Evolutionary conservation across 495 filamentous ascomycete genomes (phyloP).

Genomic region (Xylona heveae): DNA sequence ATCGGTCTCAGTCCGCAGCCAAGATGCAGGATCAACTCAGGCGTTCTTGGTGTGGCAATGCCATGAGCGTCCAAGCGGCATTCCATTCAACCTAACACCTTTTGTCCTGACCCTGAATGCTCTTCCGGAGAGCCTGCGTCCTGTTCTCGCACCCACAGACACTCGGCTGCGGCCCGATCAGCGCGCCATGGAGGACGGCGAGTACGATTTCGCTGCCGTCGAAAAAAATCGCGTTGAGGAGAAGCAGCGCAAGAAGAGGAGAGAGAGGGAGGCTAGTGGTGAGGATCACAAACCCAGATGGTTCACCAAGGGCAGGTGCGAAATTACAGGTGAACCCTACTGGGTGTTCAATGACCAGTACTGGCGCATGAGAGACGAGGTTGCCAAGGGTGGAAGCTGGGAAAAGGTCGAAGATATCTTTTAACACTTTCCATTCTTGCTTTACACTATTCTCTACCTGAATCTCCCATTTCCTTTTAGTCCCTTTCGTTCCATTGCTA

Average conservation of each 20-base stretch:
- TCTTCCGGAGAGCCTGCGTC: constrained; percentile 48
- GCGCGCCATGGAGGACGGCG: constrained; percentile 95
- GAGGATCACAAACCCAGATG: constrained; percentile 70
- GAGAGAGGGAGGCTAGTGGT: constrained; percentile 50
- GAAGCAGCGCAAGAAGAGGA: constrained; percentile 61
- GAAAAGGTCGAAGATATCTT: constrained; percentile 45
- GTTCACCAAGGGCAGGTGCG: constrained; percentile 53
- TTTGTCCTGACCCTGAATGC: constrained; percentile 91
- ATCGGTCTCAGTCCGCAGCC: constrained; percentile 19
- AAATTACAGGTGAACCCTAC: constrained; percentile 70
- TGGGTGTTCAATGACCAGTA: constrained; percentile 82
- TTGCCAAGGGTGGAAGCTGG: constrained; percentile 30
- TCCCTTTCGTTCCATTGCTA: too few species aligned
- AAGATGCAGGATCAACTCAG: constrained; percentile 32
- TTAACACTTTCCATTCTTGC: too few species aligned
- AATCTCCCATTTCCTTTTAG: too few species aligned
- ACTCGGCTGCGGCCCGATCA: constrained; percentile 82
- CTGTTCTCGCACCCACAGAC: constrained; percentile 74
- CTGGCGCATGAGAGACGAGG: constrained; percentile 47
- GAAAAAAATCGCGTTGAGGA: constrained; percentile 96
- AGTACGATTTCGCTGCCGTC: constrained; percentile 75
- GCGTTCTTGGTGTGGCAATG: constrained; percentile 88
- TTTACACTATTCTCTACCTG: too few species aligned
- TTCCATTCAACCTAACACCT: constrained; percentile 93
- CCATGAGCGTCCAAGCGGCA: constrained; percentile 54